Evolutionary conservation across 805 yeast species (phyloP).

Genomic region (Teunomyces panamensis): DNA sequence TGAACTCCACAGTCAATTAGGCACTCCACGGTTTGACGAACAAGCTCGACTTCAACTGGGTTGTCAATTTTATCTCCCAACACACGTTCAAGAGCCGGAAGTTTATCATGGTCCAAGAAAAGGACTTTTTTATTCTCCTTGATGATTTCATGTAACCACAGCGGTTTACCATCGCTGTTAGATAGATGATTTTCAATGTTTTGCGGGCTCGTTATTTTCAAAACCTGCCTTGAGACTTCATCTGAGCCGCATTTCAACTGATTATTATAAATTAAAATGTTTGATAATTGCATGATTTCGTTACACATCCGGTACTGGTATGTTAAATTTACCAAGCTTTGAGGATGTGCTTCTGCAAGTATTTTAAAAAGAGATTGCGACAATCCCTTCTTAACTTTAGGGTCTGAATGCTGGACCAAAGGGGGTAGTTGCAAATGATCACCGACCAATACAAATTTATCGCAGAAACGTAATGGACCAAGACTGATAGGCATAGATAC

Average conservation of each 20-base stretch:
- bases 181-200: slow-evolving; percentile 15
- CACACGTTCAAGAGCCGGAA: slow-evolving; percentile 55
- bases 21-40: slow-evolving; percentile 59
- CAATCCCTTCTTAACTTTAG: slow-evolving; percentile 64
- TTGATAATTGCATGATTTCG: slow-evolving; percentile 83
- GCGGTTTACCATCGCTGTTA: background rate
- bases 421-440: slow-evolving; percentile 96
- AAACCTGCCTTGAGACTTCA: slow-evolving; percentile 55
- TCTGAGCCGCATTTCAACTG: slow-evolving; percentile 72
- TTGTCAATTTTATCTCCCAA: slow-evolving; percentile 72
- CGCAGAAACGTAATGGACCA: slow-evolving; percentile 79
- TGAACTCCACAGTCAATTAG: slow-evolving; percentile 59
- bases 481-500: slow-evolving; percentile 86
- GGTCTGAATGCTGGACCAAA: slow-evolving; percentile 56
- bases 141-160: slow-evolving; percentile 61
- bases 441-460: slow-evolving; percentile 88
- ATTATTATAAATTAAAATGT: slow-evolving; percentile 73
- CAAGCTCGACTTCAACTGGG: slow-evolving; percentile 64
- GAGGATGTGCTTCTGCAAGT: slow-evolving; percentile 70
- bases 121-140: slow-evolving; percentile 59
- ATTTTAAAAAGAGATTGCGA: slow-evolving; percentile 74
- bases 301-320: slow-evolving; percentile 90
- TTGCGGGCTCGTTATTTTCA: slow-evolving; percentile 47
- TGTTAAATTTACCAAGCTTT: slow-evolving; percentile 70
- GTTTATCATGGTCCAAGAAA: slow-evolving; percentile 74